Evolutionary conservation across 805 yeast genomes (phyloP).

Genomic region (Metschnikowia sp.): DNA sequence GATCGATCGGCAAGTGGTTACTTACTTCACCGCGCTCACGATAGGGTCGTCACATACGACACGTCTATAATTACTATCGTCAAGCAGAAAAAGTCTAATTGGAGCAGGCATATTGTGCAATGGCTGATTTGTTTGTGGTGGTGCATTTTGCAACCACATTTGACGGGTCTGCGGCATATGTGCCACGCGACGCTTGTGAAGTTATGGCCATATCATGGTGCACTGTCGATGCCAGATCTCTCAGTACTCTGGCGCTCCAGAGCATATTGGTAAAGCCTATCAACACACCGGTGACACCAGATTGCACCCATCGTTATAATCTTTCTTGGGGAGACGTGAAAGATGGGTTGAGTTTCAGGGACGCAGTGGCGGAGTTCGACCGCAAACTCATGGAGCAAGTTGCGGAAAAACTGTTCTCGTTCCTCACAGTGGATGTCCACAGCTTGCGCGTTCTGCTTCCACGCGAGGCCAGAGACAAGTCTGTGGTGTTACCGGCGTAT

Average conservation of each 20-base stretch:
- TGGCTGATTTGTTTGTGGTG: conserved; percentile 58
- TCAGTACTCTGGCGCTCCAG: conserved; percentile 42
- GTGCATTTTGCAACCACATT: conserved; percentile 63
- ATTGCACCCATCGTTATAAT: conserved; percentile 48
- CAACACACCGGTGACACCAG: conserved; percentile 63
- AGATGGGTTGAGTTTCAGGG: conserved; percentile 56
- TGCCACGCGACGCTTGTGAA: conserved; percentile 66
- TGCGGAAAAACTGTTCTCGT: conserved; percentile 50
- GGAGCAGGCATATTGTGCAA: conserved; percentile 11
- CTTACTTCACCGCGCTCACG: background rate
- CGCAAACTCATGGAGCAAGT: conserved; percentile 43
- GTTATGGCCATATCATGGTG: conserved; percentile 68
- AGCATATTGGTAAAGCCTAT: conserved; percentile 55
- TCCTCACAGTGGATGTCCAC: conserved; percentile 67
- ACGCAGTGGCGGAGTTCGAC: conserved; percentile 58
- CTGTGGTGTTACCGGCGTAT: conserved; percentile 67
- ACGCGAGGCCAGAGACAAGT: conserved; percentile 77
- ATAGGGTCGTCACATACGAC: background rate
- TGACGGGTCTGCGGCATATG: conserved; percentile 57
- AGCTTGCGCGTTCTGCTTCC: conserved; percentile 74
- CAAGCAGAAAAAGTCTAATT: background rate
- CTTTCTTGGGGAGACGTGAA: conserved; percentile 61
- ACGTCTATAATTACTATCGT: background rate
- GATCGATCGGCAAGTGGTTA: conserved; percentile 4
- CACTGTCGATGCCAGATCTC: conserved; percentile 50